Percentiles rank a stretch among this genome's conserved stretches.
Conservation (phyloP, 2,329 filamentous ascomycete genomes). For the Fusarium sp. region DNA sequence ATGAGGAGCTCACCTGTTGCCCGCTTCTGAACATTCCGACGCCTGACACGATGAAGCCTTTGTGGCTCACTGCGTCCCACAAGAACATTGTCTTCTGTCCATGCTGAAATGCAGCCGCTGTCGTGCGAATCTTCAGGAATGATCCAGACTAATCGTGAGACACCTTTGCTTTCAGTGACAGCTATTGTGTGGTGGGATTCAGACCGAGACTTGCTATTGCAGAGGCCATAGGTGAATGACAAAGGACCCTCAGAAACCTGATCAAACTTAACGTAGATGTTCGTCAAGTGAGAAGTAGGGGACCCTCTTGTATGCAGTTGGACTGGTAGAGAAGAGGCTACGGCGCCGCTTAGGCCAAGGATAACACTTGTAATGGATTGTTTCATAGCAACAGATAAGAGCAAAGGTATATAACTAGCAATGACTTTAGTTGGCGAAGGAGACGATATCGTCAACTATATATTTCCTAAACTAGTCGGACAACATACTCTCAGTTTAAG, state of each 20-base stretch:
- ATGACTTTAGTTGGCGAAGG: not conserved
- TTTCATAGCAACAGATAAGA: not conserved
- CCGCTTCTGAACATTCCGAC: not conserved
- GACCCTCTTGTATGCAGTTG: not conserved
- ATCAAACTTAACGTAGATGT: not conserved
- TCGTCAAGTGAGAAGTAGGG: conserved; percentile 3
- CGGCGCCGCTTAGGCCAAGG: not conserved
- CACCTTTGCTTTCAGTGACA: not conserved
- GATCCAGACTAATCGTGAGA: not conserved
- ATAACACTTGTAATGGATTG: not conserved
- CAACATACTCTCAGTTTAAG: accelerated
- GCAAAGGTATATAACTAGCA: too few species aligned
- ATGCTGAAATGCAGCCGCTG: not conserved
- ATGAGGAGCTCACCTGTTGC: not conserved
- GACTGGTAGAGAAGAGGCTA: not conserved
- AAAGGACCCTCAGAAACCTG: not conserved
- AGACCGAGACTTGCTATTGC: not conserved
- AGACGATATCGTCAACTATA: not conserved
- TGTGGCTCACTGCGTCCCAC: not conserved
- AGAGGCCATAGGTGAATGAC: conserved; percentile 1
- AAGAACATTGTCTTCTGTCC: not conserved
- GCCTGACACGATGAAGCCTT: not conserved
- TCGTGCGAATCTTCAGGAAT: not conserved
- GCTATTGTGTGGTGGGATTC: conserved; percentile 12
- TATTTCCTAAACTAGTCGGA: accelerated